Conservation (phyloP, 2,329 filamentous ascomycete species). For the Alternaria postmessia region DNA sequence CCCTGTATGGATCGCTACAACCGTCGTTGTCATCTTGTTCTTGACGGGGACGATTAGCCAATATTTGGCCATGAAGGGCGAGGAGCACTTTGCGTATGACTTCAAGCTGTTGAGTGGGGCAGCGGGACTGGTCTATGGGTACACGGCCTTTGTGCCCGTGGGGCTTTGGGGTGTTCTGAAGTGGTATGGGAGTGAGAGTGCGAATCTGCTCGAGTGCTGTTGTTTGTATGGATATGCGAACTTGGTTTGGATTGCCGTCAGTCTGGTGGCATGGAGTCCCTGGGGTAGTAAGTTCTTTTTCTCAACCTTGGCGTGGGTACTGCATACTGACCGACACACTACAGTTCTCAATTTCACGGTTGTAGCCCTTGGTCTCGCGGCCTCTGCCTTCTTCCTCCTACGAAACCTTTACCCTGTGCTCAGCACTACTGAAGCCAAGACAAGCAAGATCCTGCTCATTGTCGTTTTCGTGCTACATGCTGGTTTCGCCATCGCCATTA, state of each 20-base stretch:
- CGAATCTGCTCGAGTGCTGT: slow-evolving; percentile 94
- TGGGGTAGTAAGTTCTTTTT: slow-evolving; percentile 63
- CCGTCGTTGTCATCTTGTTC: slow-evolving; percentile 94
- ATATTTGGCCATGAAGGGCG: slow-evolving; percentile 75
- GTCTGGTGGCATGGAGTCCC: slow-evolving; percentile 88
- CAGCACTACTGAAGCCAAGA: slow-evolving; percentile 90
- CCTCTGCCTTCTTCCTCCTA: slow-evolving; percentile 51
- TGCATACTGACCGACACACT: background rate
- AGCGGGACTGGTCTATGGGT: slow-evolving; percentile 93
- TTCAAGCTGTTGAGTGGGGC: slow-evolving; percentile 89
- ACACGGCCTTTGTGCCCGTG: slow-evolving; percentile 82
- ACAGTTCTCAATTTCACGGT: slow-evolving; percentile 88
- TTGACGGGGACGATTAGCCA: slow-evolving; percentile 93
- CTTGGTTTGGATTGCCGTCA: slow-evolving; percentile 95
- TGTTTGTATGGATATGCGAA: slow-evolving; percentile 96
- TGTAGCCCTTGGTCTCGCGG: slow-evolving; percentile 69
- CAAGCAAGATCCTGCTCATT: slow-evolving; percentile 85
- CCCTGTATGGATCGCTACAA: slow-evolving; percentile 98
- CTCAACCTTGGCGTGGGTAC: background rate
- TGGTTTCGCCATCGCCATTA: slow-evolving; percentile 91
- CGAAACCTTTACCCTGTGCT: slow-evolving; percentile 73
- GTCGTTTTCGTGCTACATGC: slow-evolving; percentile 86
- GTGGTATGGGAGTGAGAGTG: slow-evolving; percentile 94
- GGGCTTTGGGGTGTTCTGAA: slow-evolving; percentile 86
- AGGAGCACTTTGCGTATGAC: slow-evolving; percentile 84